A percentile compares a stretch with the other conserved stretches of the same genome.
Conservation (phyloP, 768 basidiomycete species). For the Sporobolomyces roseus region DNA sequence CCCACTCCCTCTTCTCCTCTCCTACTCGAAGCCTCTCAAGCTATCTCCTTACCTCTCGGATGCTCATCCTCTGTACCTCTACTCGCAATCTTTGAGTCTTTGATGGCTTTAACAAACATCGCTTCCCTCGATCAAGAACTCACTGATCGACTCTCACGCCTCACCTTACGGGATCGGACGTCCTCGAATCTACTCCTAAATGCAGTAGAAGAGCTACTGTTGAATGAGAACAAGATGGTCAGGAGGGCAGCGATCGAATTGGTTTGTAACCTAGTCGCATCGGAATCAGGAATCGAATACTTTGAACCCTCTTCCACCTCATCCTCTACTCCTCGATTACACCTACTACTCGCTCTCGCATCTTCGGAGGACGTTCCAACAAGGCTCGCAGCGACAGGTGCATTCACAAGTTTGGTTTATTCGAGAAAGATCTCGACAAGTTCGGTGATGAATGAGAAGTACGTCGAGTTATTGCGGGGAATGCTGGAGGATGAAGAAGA, state of each 20-base stretch:
- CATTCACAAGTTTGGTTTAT: slow-evolving; percentile 72
- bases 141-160: slow-evolving; percentile 63
- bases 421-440: slow-evolving; percentile 49
- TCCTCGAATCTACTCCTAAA: slow-evolving; percentile 51
- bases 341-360: no score
- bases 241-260: slow-evolving; percentile 85
- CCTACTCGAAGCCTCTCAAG: slow-evolving; percentile 71
- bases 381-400: slow-evolving; percentile 82
- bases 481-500: slow-evolving; percentile 18
- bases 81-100: slow-evolving; percentile 81
- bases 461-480: slow-evolving; percentile 20
- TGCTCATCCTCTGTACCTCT: slow-evolving; percentile 57
- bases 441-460: not conserved
- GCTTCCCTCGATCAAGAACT: slow-evolving; percentile 69
- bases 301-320: slow-evolving; percentile 10
- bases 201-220: slow-evolving; percentile 66
- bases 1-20: slow-evolving; percentile 67
- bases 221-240: slow-evolving; percentile 63
- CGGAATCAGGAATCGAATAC: slow-evolving; percentile 67
- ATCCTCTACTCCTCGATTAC: slow-evolving; percentile 44
- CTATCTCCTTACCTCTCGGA: slow-evolving; percentile 65
- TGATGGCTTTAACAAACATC: slow-evolving; percentile 95
- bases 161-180: slow-evolving; percentile 51
- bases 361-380: no score
- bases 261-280: slow-evolving; percentile 80